Evolutionary conservation across 768 basidiomycete genomes (phyloP), one percentile per base, ranked within the genome.

Genomic region (Mycena capillaripes): DNA sequence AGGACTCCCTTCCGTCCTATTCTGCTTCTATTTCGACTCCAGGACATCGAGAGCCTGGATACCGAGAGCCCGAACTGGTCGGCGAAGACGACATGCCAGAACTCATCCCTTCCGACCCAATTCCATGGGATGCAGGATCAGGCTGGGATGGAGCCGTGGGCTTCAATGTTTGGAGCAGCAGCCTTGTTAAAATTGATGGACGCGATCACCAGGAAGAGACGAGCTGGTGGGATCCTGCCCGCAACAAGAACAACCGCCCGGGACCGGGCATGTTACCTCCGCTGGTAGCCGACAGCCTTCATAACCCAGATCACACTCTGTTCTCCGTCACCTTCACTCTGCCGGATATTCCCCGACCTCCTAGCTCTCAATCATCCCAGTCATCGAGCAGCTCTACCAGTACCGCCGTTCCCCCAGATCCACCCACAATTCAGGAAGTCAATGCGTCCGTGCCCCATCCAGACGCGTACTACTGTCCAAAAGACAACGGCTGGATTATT

Each of bases 401-500:
- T n/a, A 17, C 74, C 6, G 79, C 58, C 27, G 30, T 50, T n/a
- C n/a, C n/a, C n/a, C n/a, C n/a, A 42, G 64, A 71, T 10, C 78
- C 84, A 12, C 92, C 92, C 1, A 85, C 90, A n/a, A 84, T 86
- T 68, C 89, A 90, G 40, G 93, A 95, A 75, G 84, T 92, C 8
- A 88, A 86, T n/a, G 88, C 86, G 19, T 87, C 94, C 34, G 86
- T 94, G 34, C 95, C 95, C 16, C 94, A 96, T 78, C 91, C 95
- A 6, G 89, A 93, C 75, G 94, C 93, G 17, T 94, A 94, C 79
- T 96, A 93, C 78, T 96, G 94, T 77, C 89, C 90, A 27, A 91
- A 90, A 78, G 93, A 95, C 67, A 93, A 95, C 75, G 92, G 92
- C 8, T 96, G 95, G 95, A 89, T 95, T 38, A 87, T 96, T 44